phyloP scores from a whole-genome alignment of 768 basidiomycete genomes.

The Calocera viscosa region DNA sequence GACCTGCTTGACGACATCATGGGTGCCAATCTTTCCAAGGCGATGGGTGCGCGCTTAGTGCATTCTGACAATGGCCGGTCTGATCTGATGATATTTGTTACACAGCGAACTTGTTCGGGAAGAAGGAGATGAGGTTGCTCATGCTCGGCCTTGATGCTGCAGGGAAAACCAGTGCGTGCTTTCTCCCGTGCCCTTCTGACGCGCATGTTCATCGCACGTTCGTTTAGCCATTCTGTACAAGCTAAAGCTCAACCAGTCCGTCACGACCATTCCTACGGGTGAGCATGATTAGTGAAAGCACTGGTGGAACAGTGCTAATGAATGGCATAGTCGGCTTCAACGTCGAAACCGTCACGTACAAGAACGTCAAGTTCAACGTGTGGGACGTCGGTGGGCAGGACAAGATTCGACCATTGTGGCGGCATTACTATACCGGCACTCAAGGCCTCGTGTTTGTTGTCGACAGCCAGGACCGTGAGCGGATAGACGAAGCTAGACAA shows the following conservation, averaged over 20 bases:
- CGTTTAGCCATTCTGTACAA: slow-evolving; percentile 89
- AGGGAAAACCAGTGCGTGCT: slow-evolving; percentile 85
- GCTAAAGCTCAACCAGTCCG: slow-evolving; percentile 95
- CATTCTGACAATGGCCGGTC: not conserved
- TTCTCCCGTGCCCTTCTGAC: not conserved
- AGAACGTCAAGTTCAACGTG: slow-evolving; percentile 91
- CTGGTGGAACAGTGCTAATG: not conserved
- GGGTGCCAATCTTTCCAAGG: slow-evolving; percentile 82
- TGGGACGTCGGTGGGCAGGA: slow-evolving; percentile 99
- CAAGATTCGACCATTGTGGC: slow-evolving; percentile 96
- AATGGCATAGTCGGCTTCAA: slow-evolving; percentile 76
- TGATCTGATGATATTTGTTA: not conserved
- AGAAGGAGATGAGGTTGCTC: slow-evolving; percentile 96
- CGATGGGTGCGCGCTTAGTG: slow-evolving; percentile 42
- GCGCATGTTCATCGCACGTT: not conserved
- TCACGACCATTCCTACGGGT: slow-evolving; percentile 97
- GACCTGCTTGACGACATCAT: slow-evolving; percentile 29
- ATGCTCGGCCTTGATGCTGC: slow-evolving; percentile 98
- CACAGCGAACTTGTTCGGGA: slow-evolving; percentile 85
- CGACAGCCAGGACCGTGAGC: slow-evolving; percentile 88
- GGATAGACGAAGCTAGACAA: slow-evolving; percentile 91
- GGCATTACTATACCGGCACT: slow-evolving; percentile 98
- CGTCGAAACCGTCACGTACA: slow-evolving; percentile 97
- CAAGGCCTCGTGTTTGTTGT: slow-evolving; percentile 98
- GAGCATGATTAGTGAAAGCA: slow-evolving; percentile 18